phyloP scores from a whole-genome alignment of 169 alveolate genomes.

The Eimeria zaria region DNA sequence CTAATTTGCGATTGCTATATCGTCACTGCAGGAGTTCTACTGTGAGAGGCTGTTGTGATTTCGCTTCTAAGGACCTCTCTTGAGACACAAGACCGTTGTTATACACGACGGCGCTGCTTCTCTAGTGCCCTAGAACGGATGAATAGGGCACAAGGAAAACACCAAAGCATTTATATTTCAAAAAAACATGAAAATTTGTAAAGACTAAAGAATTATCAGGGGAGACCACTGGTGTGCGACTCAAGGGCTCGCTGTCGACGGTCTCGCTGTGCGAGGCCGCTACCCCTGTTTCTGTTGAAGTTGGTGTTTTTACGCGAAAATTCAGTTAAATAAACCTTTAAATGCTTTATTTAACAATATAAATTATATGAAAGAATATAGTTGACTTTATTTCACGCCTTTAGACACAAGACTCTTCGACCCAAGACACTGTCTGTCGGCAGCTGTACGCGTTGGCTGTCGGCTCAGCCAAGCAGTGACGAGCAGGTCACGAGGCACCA shows the following conservation, averaged over 20 bases:
- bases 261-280: neutral
- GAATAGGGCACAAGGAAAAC: neutral
- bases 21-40: no score
- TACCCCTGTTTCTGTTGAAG: neutral
- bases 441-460: slow-evolving; percentile 29
- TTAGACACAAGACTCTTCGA: neutral
- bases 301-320: neutral
- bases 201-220: neutral
- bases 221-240: neutral
- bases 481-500: slow-evolving; percentile 27
- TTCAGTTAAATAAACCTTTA: neutral
- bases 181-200: neutral
- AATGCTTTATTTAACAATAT: neutral
- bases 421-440: slow-evolving; percentile 26
- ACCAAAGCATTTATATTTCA: neutral
- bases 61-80: neutral
- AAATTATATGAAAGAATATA: neutral
- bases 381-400: neutral
- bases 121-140: neutral
- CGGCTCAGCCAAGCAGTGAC: neutral
- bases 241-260: neutral
- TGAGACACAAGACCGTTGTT: neutral
- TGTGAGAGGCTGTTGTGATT: no score
- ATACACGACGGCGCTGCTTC: neutral
- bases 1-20: no score